These are phyloP conservation scores for Acanthamoeba triangularis DNA, from an alignment of 208 protist genomes.

Conservation along the genomic window DNA sequence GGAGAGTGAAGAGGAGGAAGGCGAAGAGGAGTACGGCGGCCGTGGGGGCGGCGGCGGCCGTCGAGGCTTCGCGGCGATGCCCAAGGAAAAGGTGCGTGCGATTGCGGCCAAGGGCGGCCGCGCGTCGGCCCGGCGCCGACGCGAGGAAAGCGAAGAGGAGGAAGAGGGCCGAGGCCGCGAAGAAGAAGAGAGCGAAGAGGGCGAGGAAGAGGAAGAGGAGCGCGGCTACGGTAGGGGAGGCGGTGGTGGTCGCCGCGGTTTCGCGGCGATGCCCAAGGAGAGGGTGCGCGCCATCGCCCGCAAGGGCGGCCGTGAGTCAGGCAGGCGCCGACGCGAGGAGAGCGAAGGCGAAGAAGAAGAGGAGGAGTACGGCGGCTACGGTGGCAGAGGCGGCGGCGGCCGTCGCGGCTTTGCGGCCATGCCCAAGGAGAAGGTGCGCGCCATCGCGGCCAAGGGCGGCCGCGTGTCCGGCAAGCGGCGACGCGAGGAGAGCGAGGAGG, in stretches of 20 bases:
- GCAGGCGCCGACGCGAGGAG: no score
- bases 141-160: not conserved
- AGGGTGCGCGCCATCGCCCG: not conserved
- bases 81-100: not conserved
- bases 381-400: not conserved
- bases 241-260: not conserved
- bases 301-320: slow-evolving; percentile 5
- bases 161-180: not conserved
- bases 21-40: not conserved
- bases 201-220: not conserved
- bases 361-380: not conserved
- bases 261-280: not conserved
- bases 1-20: not conserved
- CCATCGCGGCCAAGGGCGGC: slow-evolving; percentile 7
- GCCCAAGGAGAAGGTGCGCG: not conserved
- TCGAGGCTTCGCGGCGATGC: not conserved
- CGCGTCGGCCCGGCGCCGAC: not conserved
- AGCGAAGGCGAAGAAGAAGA: no score
- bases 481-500: not conserved
- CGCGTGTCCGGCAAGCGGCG: not conserved
- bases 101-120: not conserved
- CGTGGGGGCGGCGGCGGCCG: not conserved
- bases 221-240: no score
- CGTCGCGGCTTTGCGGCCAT: not conserved
- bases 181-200: not conserved